Conservation (phyloP, 495 filamentous ascomycete genomes). For the Thozetella sp. region DNA sequence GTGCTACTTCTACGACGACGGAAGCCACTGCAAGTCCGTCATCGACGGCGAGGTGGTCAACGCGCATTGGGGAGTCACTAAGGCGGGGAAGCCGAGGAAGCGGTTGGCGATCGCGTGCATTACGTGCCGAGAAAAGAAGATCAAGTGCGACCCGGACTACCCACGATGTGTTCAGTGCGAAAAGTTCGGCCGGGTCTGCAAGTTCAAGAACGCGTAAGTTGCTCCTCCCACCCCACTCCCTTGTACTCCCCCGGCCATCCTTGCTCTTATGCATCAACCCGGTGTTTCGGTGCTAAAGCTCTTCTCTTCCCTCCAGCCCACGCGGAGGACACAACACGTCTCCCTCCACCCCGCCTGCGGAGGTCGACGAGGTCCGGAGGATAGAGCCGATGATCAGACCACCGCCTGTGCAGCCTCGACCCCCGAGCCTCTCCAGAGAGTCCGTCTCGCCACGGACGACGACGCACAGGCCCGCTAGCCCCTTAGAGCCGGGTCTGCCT, state of each 20-base stretch:
- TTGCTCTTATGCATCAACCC: neutral
- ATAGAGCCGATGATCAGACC: conserved; percentile 22
- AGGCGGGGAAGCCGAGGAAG: conserved; percentile 89
- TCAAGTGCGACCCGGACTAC: conserved; percentile 89
- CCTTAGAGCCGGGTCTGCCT: conserved; percentile 23
- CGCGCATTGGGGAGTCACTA: conserved; percentile 90
- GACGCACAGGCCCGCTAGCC: conserved; percentile 26
- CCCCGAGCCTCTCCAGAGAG: conserved; percentile 39
- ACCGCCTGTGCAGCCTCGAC: conserved; percentile 29
- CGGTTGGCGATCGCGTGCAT: conserved; percentile 86
- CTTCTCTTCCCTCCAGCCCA: conserved; percentile 35
- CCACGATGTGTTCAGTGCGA: conserved; percentile 88
- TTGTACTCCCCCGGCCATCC: neutral
- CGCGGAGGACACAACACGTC: conserved; percentile 56
- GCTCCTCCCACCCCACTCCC: neutral
- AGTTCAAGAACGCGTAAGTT: conserved; percentile 86
- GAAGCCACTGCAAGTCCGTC: conserved; percentile 77
- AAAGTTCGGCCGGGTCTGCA: conserved; percentile 82
- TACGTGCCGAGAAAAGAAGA: conserved; percentile 94
- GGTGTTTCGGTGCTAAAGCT: neutral
- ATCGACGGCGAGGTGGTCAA: conserved; percentile 88
- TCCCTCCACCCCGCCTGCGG: conserved; percentile 49
- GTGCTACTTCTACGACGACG: conserved; percentile 89
- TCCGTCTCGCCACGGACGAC: conserved; percentile 44
- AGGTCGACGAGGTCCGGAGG: conserved; percentile 44